phyloP scores from a whole-genome alignment of 148 eudicot genomes.

The Rhododendron williamsianum region DNA sequence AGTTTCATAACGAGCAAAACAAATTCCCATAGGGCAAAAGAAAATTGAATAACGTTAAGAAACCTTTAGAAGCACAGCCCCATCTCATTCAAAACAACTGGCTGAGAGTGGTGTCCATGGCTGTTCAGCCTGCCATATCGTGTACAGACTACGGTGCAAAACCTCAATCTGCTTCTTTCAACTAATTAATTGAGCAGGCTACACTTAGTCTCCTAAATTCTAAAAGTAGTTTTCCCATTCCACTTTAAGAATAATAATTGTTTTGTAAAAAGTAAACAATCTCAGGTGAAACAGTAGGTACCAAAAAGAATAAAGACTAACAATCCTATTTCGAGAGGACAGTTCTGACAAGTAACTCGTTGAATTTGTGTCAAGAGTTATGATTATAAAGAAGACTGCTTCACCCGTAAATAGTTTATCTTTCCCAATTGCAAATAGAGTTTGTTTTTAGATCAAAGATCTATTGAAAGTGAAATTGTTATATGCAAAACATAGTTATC shows the following conservation, averaged over 20 bases:
- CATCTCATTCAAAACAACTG: not conserved
- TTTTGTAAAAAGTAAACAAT: not conserved
- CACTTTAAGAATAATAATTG: not conserved
- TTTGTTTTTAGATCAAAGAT: not conserved
- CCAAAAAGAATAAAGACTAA: not conserved
- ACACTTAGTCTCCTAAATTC: not conserved
- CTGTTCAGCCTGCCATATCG: not conserved
- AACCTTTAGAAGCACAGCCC: conserved; percentile 1
- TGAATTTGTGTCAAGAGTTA: not conserved
- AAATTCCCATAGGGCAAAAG: not conserved
- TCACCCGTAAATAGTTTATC: not conserved
- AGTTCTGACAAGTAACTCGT: not conserved
- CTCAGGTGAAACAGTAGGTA: not conserved
- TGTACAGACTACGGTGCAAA: not conserved
- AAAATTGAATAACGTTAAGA: not conserved
- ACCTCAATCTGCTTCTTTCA: not conserved
- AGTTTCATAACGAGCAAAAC: not conserved
- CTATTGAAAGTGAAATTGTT: not conserved
- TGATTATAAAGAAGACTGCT: not conserved
- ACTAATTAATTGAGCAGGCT: not conserved
- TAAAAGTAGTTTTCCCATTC: not conserved
- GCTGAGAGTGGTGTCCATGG: not conserved
- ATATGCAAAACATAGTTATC: not conserved
- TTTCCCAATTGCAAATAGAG: not conserved
- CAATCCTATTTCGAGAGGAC: not conserved